Evolutionary conservation across 2,329 filamentous ascomycete species (phyloP), one percentile per base, ranked within the genome.

Genomic region (Pseudocercospora eumusae): DNA sequence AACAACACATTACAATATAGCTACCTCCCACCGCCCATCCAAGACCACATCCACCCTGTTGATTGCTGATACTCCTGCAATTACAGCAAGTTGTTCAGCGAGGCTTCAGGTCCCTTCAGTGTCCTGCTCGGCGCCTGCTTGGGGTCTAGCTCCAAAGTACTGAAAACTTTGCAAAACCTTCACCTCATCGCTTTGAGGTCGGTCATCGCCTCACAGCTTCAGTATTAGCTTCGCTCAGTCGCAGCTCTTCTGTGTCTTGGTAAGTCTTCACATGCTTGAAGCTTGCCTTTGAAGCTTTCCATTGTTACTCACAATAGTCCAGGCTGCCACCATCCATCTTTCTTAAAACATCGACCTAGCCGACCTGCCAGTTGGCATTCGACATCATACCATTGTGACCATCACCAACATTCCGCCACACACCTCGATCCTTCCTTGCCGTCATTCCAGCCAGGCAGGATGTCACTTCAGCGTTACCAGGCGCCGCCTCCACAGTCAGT

Each of bases 381-480:
- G n/a, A 36, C 13, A 36, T n/a, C n/a, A n/a, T n/a, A n/a, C 42
- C 18, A 9, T 45, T 1, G n/a, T 7, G 3, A 45, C 7, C 2
- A 3, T 13, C 42, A 20, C 3, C 47, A 15, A n/a, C 47, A 50
- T 10, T 1, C 13, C 15, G 3, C 50, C 4, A 36, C 23, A 3
- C 1, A 4, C 28, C 31, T 64, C 40, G 52, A 62, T 31, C 56
- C 66, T 8, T 53, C 60, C 3, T 42, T 42, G 3, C 60, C 57
- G 9, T 42, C 47, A 28, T 63, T 64, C 53, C 64, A 60, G n/a
- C 57, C 57, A 13, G 27, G 23, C 25, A 44, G 31, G 13, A 53
- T 40, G 27, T 42, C 33, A 4, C 10, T 63, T 5, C 61, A 63
- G 36, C 44, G 18, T 20, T 63, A 60, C 23, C 50, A 40, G 33